These are phyloP conservation scores for Cercospora sp. DNA, from an alignment of 2,329 filamentous ascomycete species.

Conservation along the genomic window DNA sequence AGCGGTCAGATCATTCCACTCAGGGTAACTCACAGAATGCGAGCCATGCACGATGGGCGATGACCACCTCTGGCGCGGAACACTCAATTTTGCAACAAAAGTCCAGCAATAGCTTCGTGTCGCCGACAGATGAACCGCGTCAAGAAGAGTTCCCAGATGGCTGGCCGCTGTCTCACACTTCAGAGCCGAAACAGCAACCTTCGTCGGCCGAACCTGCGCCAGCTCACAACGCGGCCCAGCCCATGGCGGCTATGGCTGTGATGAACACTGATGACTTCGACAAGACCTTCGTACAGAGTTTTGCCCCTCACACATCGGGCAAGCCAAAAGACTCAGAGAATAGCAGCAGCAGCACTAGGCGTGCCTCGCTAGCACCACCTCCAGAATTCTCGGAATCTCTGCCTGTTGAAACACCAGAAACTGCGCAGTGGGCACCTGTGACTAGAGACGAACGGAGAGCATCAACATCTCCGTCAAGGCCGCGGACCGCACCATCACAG, in stretches of 20 bases:
- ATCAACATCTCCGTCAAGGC: conserved; percentile 4
- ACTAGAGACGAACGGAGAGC: background rate
- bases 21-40: background rate
- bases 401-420: background rate
- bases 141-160: conserved; percentile 24
- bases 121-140: conserved; percentile 16
- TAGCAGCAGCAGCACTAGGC: background rate
- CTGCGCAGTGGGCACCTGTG: background rate
- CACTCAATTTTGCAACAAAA: background rate
- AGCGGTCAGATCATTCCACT: background rate
- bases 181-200: background rate
- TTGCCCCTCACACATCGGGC: conserved; percentile 14
- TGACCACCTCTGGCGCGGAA: background rate
- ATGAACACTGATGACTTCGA: conserved; percentile 38
- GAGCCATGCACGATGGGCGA: background rate
- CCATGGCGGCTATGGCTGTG: conserved; percentile 25
- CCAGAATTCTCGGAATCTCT: background rate
- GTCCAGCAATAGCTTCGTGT: conserved; percentile 17
- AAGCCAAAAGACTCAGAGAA: too few species aligned
- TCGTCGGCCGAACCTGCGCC: background rate
- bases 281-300: conserved; percentile 37
- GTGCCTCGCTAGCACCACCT: background rate
- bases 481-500: conserved; percentile 10
- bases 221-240: conserved; percentile 17
- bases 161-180: conserved; percentile 28